Evolutionary conservation across 108 stramenopile species (phyloP).

Genomic region (Cyclostephanos invisitatus): DNA sequence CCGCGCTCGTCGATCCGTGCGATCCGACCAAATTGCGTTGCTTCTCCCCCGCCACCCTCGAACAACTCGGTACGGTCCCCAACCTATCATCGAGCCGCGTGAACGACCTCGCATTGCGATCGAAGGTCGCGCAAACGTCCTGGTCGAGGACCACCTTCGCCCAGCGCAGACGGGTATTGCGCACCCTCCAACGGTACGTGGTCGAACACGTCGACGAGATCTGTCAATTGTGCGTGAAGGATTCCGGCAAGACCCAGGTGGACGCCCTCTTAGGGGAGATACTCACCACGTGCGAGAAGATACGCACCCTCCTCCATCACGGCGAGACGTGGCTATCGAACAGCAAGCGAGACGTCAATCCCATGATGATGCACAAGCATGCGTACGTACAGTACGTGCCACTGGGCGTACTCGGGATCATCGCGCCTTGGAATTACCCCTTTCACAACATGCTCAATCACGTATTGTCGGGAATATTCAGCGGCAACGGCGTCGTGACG

Average conservation of each 20-base stretch:
- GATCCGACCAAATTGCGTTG: conserved; percentile 79
- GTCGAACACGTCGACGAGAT: conserved; percentile 87
- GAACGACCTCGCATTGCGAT: conserved; percentile 66
- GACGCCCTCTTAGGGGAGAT: conserved; percentile 96
- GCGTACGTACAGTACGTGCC: conserved; percentile 98
- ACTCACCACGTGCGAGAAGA: conserved; percentile 96
- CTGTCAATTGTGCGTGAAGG: conserved; percentile 80
- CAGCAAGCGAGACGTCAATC: conserved; percentile 78
- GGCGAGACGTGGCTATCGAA: conserved; percentile 89
- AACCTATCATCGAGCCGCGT: conserved; percentile 85
- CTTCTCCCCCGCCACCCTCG: conserved; percentile 90
- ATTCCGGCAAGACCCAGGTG: conserved; percentile 90
- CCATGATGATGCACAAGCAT: conserved; percentile 94
- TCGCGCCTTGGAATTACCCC: conserved; percentile 99
- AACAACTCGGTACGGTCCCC: conserved; percentile 78
- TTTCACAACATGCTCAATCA: conserved; percentile 98
- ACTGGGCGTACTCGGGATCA: conserved; percentile 93
- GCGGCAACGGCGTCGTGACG: conserved; percentile 96
- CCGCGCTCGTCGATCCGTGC: conserved; percentile 46
- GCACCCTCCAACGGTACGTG: conserved; percentile 93
- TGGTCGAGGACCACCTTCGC: conserved; percentile 91
- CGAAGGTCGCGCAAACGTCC: conserved; percentile 81
- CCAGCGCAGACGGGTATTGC: conserved; percentile 88
- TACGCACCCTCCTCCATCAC: conserved; percentile 82
- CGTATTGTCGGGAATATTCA: conserved; percentile 92